Conservation (phyloP, 257 asterid genomes). For the Verbena officinalis region DNA sequence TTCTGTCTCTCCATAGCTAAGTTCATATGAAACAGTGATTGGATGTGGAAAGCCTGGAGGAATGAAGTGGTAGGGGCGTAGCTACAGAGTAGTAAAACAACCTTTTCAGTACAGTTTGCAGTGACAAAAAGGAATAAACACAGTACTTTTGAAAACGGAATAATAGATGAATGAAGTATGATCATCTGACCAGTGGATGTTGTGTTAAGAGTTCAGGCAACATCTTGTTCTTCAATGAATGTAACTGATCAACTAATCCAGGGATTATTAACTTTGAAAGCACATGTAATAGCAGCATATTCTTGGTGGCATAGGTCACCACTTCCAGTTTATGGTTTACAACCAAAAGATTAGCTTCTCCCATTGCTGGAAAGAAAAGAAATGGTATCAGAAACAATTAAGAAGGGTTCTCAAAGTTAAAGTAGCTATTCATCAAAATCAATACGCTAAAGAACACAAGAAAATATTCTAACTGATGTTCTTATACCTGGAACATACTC, state of each 20-base stretch:
- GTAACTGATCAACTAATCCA: constrained; percentile 76
- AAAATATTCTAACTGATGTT: background rate
- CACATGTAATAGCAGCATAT: constrained; percentile 50
- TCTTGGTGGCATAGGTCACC: constrained; percentile 73
- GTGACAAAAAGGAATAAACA: background rate
- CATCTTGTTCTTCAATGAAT: constrained; percentile 62
- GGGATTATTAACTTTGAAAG: constrained; percentile 81
- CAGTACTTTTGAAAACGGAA: constrained; percentile 15
- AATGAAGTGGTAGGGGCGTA: constrained; percentile 81
- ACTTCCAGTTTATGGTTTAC: constrained; percentile 76
- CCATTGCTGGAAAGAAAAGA: constrained; percentile 53
- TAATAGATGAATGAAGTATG: constrained; percentile 21
- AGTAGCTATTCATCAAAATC: constrained; percentile 15
- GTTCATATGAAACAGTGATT: constrained; percentile 74
- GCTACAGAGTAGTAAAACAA: constrained; percentile 51
- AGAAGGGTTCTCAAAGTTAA: constrained; percentile 18
- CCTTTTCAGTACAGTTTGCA: constrained; percentile 28
- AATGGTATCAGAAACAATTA: constrained; percentile 24
- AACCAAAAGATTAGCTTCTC: constrained; percentile 69
- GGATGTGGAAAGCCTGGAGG: constrained; percentile 88
- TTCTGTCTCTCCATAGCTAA: constrained; percentile 91
- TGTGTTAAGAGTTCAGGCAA: constrained; percentile 55
- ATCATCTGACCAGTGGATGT: constrained; percentile 63
- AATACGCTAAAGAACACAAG: background rate
- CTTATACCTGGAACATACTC: constrained; percentile 85